A percentile compares a stretch with the other conserved stretches of the same genome.
phyloP scores from a whole-genome alignment of 331 rosid genomes.

The Dryas integrifolia region DNA sequence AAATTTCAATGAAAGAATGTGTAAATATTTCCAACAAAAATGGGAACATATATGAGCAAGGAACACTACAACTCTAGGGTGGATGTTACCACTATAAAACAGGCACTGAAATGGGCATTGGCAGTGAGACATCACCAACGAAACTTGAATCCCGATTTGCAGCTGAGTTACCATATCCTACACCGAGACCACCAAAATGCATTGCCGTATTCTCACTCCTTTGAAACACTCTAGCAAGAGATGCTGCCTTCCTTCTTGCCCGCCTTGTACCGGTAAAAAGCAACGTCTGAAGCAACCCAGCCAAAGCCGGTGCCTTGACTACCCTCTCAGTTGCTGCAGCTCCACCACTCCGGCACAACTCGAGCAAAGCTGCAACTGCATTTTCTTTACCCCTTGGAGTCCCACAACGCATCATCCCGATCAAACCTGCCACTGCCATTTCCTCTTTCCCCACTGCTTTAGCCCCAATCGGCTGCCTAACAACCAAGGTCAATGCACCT shows the following conservation, averaged over 20 bases:
- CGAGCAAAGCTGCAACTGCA: constrained; percentile 93
- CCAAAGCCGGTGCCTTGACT: constrained; percentile 76
- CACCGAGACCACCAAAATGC: constrained; percentile 81
- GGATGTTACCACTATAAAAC: constrained; percentile 60
- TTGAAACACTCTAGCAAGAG: constrained; percentile 87
- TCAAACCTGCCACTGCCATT: constrained; percentile 62
- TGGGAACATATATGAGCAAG: constrained; percentile 38
- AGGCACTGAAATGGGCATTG: constrained; percentile 80
- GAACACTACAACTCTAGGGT: constrained; percentile 19
- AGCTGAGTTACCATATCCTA: constrained; percentile 75
- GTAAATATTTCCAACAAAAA: constrained; percentile 58
- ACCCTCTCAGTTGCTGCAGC: constrained; percentile 74
- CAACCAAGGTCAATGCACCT: constrained; percentile 79
- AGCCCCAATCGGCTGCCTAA: constrained; percentile 71
- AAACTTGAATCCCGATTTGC: constrained; percentile 64
- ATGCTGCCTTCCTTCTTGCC: constrained; percentile 95
- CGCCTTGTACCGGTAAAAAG: constrained; percentile 87
- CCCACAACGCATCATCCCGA: constrained; percentile 87
- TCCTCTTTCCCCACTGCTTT: constrained; percentile 70
- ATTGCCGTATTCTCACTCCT: constrained; percentile 56
- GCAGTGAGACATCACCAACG: constrained; percentile 71
- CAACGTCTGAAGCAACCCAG: constrained; percentile 76
- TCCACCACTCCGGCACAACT: constrained; percentile 90
- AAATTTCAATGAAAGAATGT: constrained; percentile 85
- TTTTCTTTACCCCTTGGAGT: constrained; percentile 91